Conservation (phyloP, 2,329 filamentous ascomycete species). For the Microcyclosporella mali region DNA sequence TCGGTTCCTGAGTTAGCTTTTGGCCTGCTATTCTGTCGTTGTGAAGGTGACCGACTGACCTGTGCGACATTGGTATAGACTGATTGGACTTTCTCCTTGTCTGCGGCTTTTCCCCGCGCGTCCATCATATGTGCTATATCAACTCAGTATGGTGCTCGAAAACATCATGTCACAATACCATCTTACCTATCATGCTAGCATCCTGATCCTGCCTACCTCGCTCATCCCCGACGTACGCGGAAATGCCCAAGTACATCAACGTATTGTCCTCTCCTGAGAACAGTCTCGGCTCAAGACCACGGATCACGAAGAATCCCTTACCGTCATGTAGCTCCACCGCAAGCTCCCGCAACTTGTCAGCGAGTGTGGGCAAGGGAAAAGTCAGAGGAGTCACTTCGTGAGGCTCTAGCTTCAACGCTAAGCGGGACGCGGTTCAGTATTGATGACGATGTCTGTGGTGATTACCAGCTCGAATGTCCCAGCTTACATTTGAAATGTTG, state of each 20-base stretch:
- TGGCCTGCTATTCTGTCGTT: too few relatives aligned
- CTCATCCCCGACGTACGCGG: conserved; percentile 57
- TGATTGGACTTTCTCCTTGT: conserved; percentile 48
- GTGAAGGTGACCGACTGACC: conserved; percentile 62
- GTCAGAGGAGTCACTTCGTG: conserved; percentile 28
- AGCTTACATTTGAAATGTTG: too few relatives aligned
- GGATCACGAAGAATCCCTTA: conserved; percentile 58
- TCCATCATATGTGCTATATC: conserved; percentile 55
- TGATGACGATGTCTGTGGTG: too few relatives aligned
- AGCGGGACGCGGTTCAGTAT: too few relatives aligned
- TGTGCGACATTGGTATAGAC: conserved; percentile 57
- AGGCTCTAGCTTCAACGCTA: too few relatives aligned
- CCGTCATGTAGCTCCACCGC: conserved; percentile 54
- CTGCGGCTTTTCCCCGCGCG: conserved; percentile 35
- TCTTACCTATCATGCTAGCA: conserved; percentile 30
- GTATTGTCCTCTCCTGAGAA: conserved; percentile 57
- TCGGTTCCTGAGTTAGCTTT: too few relatives aligned
- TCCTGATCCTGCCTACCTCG: conserved; percentile 37
- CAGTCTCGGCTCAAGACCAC: conserved; percentile 54
- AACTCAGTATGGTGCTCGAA: too few relatives aligned
- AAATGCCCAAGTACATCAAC: conserved; percentile 59
- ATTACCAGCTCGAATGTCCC: too few relatives aligned
- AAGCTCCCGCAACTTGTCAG: conserved; percentile 47
- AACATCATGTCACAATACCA: too few relatives aligned
- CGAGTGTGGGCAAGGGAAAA: conserved; percentile 56